phyloP scores from a whole-genome alignment of 805 yeast species.

The Starmerella davenportii region DNA sequence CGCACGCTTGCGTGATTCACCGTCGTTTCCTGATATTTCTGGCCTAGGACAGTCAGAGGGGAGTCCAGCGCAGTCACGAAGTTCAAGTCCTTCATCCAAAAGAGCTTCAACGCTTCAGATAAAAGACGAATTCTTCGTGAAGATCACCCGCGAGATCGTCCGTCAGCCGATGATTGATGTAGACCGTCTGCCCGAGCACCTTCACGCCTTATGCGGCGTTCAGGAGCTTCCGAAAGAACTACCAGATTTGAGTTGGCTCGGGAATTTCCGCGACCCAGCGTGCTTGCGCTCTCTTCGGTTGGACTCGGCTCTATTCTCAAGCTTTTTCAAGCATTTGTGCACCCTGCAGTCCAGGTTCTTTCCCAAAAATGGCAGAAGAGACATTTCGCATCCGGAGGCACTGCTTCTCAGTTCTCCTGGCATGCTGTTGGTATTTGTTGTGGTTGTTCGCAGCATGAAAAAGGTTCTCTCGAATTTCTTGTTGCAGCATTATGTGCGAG shows the following conservation, averaged over 20 bases:
- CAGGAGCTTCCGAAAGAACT: neutral
- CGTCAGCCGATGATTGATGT: neutral
- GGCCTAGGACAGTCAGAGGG: neutral
- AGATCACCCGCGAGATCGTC: neutral
- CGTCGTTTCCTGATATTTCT: neutral
- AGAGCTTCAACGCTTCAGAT: neutral
- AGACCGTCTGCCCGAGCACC: neutral
- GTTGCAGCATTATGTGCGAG: neutral
- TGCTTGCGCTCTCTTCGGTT: constrained; percentile 11
- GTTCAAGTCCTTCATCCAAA: neutral
- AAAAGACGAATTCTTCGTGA: neutral
- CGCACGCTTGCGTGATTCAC: neutral
- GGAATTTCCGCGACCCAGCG: neutral
- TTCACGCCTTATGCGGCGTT: neutral
- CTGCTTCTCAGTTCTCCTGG: constrained; percentile 19
- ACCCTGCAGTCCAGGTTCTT: constrained; percentile 19
- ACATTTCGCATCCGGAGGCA: neutral
- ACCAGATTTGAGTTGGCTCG: neutral
- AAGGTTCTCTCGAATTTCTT: neutral
- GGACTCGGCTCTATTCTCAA: constrained; percentile 24
- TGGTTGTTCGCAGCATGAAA: constrained; percentile 9
- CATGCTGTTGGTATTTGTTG: constrained; percentile 18
- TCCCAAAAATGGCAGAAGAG: constrained; percentile 6
- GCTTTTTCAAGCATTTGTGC: constrained; percentile 28
- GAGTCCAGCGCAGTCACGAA: neutral